Conservation (phyloP, 139 green algal species). For the Chlorella sp. region DNA sequence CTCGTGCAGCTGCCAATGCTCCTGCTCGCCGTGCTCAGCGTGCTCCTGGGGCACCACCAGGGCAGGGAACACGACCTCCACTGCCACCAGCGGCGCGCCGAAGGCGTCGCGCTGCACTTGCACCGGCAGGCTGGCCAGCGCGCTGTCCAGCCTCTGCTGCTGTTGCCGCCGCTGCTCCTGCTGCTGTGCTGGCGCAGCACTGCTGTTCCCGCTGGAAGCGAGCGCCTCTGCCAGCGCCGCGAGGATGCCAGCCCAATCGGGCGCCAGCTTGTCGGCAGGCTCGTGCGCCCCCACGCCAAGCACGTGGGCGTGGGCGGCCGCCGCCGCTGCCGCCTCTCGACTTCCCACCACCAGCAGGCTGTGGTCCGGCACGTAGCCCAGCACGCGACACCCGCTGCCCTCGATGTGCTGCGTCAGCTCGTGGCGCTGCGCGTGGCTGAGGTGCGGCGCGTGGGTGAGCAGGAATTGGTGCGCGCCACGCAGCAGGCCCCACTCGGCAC, state of each 20-base stretch:
- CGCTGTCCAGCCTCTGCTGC: not conserved
- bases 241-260: constrained; percentile 30
- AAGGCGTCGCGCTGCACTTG: not conserved
- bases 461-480: constrained; percentile 7
- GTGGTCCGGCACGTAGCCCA: constrained; percentile 28
- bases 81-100: constrained; percentile 12
- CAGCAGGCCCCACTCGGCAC: constrained; percentile 11
- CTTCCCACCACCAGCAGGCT: constrained; percentile 32
- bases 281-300: constrained; percentile 19
- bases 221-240: constrained; percentile 1
- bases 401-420: not conserved
- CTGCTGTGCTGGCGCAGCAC: not conserved
- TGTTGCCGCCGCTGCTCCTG: not conserved
- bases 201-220: not conserved
- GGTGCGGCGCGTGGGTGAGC: constrained; percentile 7
- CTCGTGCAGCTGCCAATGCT: not conserved
- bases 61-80: constrained; percentile 18
- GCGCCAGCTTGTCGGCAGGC: constrained; percentile 23
- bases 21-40: not conserved
- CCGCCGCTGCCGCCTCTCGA: not conserved
- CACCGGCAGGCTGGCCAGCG: not conserved
- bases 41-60: not conserved
- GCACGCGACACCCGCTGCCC: not conserved
- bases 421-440: not conserved
- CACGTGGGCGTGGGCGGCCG: constrained; percentile 4